Evolutionary conservation across 768 basidiomycete genomes (phyloP).

Genomic region (Lactarius hatsudake): DNA sequence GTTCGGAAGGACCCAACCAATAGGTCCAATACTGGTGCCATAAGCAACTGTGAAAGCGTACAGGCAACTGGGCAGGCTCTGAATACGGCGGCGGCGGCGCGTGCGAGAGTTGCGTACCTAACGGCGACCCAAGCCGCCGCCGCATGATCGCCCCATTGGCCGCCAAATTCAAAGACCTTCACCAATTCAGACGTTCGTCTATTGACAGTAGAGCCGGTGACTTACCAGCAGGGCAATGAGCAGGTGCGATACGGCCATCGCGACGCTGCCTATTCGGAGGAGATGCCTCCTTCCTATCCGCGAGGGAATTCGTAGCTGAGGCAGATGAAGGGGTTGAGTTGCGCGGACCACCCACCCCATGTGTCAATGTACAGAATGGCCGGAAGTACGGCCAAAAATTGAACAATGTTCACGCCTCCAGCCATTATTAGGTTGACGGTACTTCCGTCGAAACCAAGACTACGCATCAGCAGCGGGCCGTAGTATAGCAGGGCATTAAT

Average conservation of each 20-base stretch:
- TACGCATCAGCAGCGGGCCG: constrained; percentile 67
- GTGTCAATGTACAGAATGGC: constrained; percentile 69
- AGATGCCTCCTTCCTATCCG: constrained; percentile 60
- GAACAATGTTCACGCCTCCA: constrained; percentile 77
- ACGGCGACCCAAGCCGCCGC: constrained; percentile 69
- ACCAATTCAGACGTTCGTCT: background rate
- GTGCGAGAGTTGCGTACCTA: constrained; percentile 41
- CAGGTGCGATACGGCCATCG: constrained; percentile 66
- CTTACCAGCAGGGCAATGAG: constrained; percentile 61
- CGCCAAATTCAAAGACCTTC: constrained; percentile 49
- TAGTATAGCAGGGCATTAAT: constrained; percentile 85
- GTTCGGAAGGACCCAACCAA: constrained; percentile 81
- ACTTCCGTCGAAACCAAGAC: constrained; percentile 60
- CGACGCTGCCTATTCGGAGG: constrained; percentile 57
- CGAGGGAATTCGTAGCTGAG: background rate
- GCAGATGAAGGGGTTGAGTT: background rate
- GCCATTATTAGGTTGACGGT: constrained; percentile 62
- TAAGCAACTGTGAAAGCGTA: constrained; percentile 78
- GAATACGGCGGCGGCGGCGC: background rate
- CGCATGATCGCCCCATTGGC: constrained; percentile 57
- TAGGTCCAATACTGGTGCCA: constrained; percentile 73
- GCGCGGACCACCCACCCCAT: constrained; percentile 39
- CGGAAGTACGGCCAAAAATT: constrained; percentile 72
- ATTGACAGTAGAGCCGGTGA: background rate
- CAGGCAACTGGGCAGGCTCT: constrained; percentile 39